Conservation (phyloP, 345 rosid genomes). For the Crucihimalaya himalaica region DNA sequence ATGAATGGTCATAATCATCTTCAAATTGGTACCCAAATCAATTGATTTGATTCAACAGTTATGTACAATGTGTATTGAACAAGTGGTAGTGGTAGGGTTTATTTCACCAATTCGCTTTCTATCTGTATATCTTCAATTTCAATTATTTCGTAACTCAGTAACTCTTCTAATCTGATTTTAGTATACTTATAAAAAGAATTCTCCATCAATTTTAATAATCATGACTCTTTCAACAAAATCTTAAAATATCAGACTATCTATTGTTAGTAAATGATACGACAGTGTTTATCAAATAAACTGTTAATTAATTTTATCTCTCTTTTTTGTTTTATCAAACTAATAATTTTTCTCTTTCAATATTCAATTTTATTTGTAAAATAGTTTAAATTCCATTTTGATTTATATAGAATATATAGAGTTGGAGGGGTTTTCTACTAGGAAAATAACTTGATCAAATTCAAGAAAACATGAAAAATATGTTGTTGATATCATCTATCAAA, state of each 20-base stretch:
- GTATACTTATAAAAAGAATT: background rate
- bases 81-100: slow-evolving; percentile 44
- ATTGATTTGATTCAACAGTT: slow-evolving; percentile 40
- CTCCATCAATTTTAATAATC: background rate
- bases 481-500: background rate
- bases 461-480: no score
- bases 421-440: no score
- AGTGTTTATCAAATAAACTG: background rate
- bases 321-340: no score
- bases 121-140: slow-evolving; percentile 14
- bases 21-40: slow-evolving; percentile 34
- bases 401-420: no score
- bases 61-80: slow-evolving; percentile 36
- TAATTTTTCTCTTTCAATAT: background rate
- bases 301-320: background rate
- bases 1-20: slow-evolving; percentile 39
- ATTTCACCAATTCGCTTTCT: slow-evolving; percentile 25
- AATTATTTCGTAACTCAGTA: slow-evolving; percentile 23
- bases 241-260: background rate
- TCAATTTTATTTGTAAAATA: background rate
- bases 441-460: no score
- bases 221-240: background rate
- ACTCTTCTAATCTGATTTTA: slow-evolving; percentile 12
- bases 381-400: background rate
- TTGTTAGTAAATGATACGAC: background rate